Percentiles rank a stretch among this genome's conserved stretches.
Conservation (phyloP, 805 yeast genomes). For the Cyberlindnera samutprakarnensis region DNA sequence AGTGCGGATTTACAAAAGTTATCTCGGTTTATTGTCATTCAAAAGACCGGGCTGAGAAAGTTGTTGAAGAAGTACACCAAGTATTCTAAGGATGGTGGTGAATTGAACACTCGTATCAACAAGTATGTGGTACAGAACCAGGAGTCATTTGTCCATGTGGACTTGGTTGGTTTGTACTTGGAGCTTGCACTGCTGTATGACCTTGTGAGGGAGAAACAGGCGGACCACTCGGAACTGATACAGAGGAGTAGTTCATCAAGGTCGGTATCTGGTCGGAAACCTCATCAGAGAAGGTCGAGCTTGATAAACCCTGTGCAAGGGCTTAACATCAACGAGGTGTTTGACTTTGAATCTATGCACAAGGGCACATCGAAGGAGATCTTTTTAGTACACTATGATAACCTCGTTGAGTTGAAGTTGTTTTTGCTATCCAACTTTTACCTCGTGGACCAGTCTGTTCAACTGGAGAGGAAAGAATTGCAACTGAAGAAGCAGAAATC, state of each 20-base stretch:
- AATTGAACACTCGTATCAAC: conserved; percentile 21
- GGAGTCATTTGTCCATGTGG: conserved; percentile 52
- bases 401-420: conserved; percentile 45
- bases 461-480: conserved; percentile 13
- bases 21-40: conserved; percentile 64
- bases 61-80: conserved; percentile 61
- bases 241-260: not conserved
- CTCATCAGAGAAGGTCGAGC: conserved; percentile 8
- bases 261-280: too few species aligned
- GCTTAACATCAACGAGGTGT: conserved; percentile 19
- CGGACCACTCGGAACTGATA: not conserved
- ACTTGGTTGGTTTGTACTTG: conserved; percentile 52
- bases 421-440: conserved; percentile 35
- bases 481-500: conserved; percentile 15
- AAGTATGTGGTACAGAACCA: conserved; percentile 33
- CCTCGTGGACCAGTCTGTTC: conserved; percentile 16
- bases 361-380: conserved; percentile 29
- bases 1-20: conserved; percentile 53
- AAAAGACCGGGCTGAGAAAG: conserved; percentile 66
- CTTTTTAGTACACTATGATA: conserved; percentile 56
- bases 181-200: conserved; percentile 51
- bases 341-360: conserved; percentile 30
- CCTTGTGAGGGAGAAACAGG: conserved; percentile 28
- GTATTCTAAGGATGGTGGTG: conserved; percentile 30
- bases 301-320: conserved; percentile 10